A percentile compares a stretch with the other conserved stretches of the same genome.
Evolutionary conservation across 2,329 filamentous ascomycete genomes (phyloP).

Genomic region (Neofusicoccum parvum): DNA sequence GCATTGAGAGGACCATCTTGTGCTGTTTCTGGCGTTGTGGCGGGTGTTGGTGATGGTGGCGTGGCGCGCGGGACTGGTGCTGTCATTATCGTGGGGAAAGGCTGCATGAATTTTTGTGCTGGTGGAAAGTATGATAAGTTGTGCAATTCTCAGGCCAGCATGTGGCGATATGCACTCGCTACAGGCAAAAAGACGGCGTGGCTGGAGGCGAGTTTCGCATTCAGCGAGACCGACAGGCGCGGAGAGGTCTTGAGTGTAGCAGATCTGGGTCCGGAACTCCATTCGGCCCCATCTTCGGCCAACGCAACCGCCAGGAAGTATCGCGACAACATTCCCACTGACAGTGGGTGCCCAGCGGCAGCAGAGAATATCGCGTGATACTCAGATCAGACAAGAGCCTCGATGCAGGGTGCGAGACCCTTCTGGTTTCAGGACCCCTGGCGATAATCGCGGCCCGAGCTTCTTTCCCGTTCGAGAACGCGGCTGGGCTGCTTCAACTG

Average conservation of each 20-base stretch:
- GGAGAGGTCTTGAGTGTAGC: slow-evolving; percentile 1
- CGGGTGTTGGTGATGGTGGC: not conserved
- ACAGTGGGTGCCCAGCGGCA: not conserved
- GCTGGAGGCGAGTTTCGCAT: not conserved
- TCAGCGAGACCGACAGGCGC: not conserved
- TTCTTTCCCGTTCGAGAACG: slow-evolving; percentile 3
- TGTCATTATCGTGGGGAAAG: not conserved
- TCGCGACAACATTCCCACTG: not conserved
- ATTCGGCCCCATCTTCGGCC: not conserved
- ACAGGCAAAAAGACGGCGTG: not conserved
- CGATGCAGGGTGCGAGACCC: not conserved
- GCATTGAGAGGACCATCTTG: slow-evolving; percentile 47
- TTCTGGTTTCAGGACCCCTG: slow-evolving; percentile 7
- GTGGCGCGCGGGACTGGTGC: not conserved
- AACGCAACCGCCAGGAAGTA: not conserved
- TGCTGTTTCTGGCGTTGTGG: not conserved
- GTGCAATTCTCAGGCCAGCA: slow-evolving; percentile 12
- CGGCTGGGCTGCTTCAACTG: not conserved
- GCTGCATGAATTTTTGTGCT: slow-evolving; percentile 9
- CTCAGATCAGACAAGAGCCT: slow-evolving; percentile 11
- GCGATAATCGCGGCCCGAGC: not conserved
- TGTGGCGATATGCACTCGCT: not conserved
- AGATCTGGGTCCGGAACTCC: not conserved
- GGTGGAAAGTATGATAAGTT: not conserved
- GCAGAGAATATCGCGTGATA: slow-evolving; percentile 13